Conservation (phyloP, 2,329 filamentous ascomycete genomes). For the Aspergillus ochraceoroseus region DNA sequence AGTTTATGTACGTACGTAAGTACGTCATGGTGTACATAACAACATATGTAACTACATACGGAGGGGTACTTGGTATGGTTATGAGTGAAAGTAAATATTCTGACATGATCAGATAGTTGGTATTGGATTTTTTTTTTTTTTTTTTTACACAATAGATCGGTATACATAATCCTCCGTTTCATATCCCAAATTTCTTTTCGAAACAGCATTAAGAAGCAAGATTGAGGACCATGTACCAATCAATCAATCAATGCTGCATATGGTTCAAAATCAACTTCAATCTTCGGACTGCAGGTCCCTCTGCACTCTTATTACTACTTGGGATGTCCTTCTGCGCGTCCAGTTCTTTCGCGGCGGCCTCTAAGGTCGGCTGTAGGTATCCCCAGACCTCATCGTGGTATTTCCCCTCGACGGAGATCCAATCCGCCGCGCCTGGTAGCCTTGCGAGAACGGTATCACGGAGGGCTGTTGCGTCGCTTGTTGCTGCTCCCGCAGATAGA, state of each 20-base stretch:
- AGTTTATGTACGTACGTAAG: too few relatives aligned
- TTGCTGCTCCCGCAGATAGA: background rate
- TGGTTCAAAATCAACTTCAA: conserved; percentile 41
- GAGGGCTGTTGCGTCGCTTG: conserved; percentile 19
- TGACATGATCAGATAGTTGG: too few relatives aligned
- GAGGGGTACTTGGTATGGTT: too few relatives aligned
- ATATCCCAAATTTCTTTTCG: too few relatives aligned
- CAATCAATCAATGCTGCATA: conserved; percentile 26
- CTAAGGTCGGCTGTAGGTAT: conserved; percentile 53
- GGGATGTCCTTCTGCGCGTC: conserved; percentile 31
- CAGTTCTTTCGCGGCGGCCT: conserved; percentile 55
- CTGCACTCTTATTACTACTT: conserved; percentile 20
- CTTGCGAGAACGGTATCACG: conserved; percentile 30
- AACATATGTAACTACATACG: too few relatives aligned
- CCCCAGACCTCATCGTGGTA: conserved; percentile 64
- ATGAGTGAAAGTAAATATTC: too few relatives aligned
- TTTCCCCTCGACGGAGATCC: conserved; percentile 35
- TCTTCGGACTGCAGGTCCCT: conserved; percentile 37
- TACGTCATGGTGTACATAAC: too few relatives aligned
- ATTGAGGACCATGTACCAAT: background rate
- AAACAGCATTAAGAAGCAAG: background rate
- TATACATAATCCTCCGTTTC: too few relatives aligned
- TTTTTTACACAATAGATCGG: too few relatives aligned
- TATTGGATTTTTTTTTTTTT: too few relatives aligned
- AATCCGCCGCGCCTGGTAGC: conserved; percentile 32